Evolutionary conservation across 1,284 basidiomycete species (phyloP), one percentile per base, ranked within the genome.

Genomic region (Kwoniella shivajii): DNA sequence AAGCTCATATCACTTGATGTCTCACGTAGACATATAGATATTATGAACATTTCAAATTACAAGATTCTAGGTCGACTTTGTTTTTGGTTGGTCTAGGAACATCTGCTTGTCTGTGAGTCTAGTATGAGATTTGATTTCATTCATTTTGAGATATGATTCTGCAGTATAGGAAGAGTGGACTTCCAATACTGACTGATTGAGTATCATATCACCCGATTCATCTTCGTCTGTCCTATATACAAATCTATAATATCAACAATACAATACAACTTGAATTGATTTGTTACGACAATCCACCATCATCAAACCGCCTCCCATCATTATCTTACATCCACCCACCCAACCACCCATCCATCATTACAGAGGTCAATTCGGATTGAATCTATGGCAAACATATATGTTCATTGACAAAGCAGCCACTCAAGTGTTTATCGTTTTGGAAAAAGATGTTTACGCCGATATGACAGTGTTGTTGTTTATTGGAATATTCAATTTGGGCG

Each of bases 401-500:
- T 53, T 59, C 47, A 55, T 59, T 47, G 48, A 59, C 36, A 50
- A 55, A 36, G 57, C 57, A 11, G 33, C 52, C 22, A 59, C 57
- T 6, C 36, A 46, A 6, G 36, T 59, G 34, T 49, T 37, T 31
- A 29, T 31, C 22, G 46, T 59, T 6, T n/a, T 59, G 16, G 34
- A 45, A 24, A 55, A 50, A 30, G 57, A 59, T 36, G 47, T 55
- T 7, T 55, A 59, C 36, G 53, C 52, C 24, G 57, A 59, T 41
- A 55, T 59, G 57, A 49, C 47, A 3, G 34, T 54, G 18, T 24
- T 59, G 44, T 30, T 59, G 22, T 37, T 54, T 9, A 27, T 52
- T 7, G 57, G 57, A 10, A 38, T 51, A 16, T 51, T 31, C 41
- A 54, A 59, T 34, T 29, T 59, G 16, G 52, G 42, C 5, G 57